These are phyloP conservation scores for Scleroderma bovista DNA, from an alignment of 768 basidiomycete genomes.

Conservation along the genomic window DNA sequence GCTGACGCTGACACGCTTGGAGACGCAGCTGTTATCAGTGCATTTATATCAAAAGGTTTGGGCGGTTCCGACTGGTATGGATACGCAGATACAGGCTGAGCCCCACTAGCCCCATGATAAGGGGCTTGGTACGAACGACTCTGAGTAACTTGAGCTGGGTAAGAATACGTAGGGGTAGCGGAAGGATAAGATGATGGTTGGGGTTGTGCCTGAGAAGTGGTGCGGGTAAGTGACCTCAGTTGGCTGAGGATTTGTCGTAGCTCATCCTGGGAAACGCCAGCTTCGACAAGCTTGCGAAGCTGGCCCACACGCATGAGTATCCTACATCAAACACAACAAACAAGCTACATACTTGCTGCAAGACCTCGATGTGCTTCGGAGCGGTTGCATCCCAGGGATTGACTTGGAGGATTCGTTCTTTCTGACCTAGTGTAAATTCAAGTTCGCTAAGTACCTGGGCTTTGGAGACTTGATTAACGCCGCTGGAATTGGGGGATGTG, in stretches of 20 bases:
- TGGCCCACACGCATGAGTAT: slow-evolving; percentile 22
- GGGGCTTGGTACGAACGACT: slow-evolving; percentile 22
- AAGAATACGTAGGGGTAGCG: slow-evolving; percentile 22
- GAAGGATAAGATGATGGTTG: slow-evolving; percentile 19
- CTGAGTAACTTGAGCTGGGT: slow-evolving; percentile 29
- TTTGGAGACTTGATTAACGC: slow-evolving; percentile 53
- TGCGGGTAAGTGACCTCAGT: slow-evolving; percentile 56
- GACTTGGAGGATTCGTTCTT: slow-evolving; percentile 63
- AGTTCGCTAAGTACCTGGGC: slow-evolving; percentile 79
- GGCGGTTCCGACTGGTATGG: slow-evolving; percentile 19
- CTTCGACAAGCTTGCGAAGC: slow-evolving; percentile 70
- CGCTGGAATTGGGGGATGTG: slow-evolving; percentile 29
- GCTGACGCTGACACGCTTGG: slow-evolving; percentile 19
- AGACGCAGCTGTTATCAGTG: slow-evolving; percentile 23
- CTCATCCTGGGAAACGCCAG: slow-evolving; percentile 76
- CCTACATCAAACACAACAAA: not conserved
- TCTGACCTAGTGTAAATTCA: slow-evolving; percentile 75
- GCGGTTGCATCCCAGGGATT: slow-evolving; percentile 70
- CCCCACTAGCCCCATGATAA: slow-evolving; percentile 27
- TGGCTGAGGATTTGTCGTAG: slow-evolving; percentile 70
- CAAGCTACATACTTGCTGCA: slow-evolving; percentile 64
- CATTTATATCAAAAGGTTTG: slow-evolving; percentile 26
- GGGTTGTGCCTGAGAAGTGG: slow-evolving; percentile 29
- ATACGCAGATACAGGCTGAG: slow-evolving; percentile 26
- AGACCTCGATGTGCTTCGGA: slow-evolving; percentile 67